These are phyloP conservation scores for Jacaranda mimosifolia DNA, from an alignment of 257 asterid species.

Conservation along the genomic window DNA sequence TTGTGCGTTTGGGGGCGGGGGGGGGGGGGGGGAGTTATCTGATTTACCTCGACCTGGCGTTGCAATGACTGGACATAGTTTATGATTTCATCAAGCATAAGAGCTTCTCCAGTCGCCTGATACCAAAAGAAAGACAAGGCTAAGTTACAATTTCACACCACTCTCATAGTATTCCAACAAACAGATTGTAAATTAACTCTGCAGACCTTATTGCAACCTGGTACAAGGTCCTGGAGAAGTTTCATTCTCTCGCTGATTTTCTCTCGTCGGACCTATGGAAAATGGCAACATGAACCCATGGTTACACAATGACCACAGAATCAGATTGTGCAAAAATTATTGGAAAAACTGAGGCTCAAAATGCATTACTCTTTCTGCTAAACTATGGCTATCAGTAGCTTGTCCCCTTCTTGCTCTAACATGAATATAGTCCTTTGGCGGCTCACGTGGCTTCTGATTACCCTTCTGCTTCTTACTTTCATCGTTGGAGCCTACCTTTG, in stretches of 20 bases:
- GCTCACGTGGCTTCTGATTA: slow-evolving; percentile 69
- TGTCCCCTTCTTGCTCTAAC: slow-evolving; percentile 98
- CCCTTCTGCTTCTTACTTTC: slow-evolving; percentile 35
- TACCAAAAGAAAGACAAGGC: not conserved
- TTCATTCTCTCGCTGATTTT: slow-evolving; percentile 97
- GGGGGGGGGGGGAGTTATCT: too few relatives aligned
- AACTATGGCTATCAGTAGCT: slow-evolving; percentile 96
- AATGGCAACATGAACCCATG: not conserved
- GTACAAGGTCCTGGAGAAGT: slow-evolving; percentile 96
- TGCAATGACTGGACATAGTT: slow-evolving; percentile 93
- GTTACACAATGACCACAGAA: slow-evolving; percentile 7
- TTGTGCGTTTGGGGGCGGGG: too few relatives aligned
- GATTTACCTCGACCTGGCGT: slow-evolving; percentile 92
- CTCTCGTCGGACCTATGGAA: slow-evolving; percentile 82
- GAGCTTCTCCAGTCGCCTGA: slow-evolving; percentile 94
- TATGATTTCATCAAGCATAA: slow-evolving; percentile 95
- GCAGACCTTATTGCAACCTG: slow-evolving; percentile 93
- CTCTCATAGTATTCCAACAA: not conserved
- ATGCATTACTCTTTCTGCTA: slow-evolving; percentile 78
- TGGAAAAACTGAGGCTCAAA: slow-evolving; percentile 1
- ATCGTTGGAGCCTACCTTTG: slow-evolving; percentile 26
- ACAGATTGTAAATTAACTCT: not conserved
- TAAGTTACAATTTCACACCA: not conserved
- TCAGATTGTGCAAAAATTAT: not conserved
- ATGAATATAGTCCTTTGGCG: slow-evolving; percentile 91